phyloP scores from a whole-genome alignment of 2,329 filamentous ascomycete species.

The Venturia oleaginea region DNA sequence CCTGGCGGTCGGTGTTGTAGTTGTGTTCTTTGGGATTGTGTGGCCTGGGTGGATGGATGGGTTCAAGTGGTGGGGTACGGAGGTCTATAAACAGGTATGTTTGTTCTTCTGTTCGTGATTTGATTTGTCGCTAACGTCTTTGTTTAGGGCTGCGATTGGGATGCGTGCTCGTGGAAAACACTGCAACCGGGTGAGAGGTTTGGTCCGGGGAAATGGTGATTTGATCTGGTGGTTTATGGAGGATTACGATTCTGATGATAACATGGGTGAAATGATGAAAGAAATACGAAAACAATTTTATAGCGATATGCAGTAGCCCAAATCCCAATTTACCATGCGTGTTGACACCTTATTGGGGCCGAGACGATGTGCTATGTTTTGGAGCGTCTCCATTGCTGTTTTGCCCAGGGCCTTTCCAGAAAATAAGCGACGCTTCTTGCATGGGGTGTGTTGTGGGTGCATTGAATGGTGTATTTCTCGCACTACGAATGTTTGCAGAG shows the following conservation, averaged over 20 bases:
- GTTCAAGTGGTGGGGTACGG: constrained; percentile 83
- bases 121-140: constrained; percentile 5
- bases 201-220: constrained; percentile 10
- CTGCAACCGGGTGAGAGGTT: constrained; percentile 1
- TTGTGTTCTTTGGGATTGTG: constrained; percentile 80
- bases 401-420: too few species aligned
- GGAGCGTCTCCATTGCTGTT: too few species aligned
- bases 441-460: too few species aligned
- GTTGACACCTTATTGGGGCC: too few species aligned
- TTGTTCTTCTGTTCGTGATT: neutral
- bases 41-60: constrained; percentile 65
- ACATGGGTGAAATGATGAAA: constrained; percentile 1
- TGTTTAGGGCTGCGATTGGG: constrained; percentile 66
- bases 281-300: neutral
- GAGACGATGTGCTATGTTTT: too few species aligned
- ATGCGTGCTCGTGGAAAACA: constrained; percentile 60
- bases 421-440: too few species aligned
- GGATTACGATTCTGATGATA: neutral
- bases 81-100: constrained; percentile 61
- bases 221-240: neutral
- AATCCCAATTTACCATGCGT: too few species aligned
- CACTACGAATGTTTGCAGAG: too few species aligned
- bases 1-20: constrained; percentile 70
- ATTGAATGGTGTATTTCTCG: too few species aligned
- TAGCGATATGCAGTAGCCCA: too few species aligned